Base-by-base conservation (phyloP, 2,329 filamentous ascomycete species). In the Pseudogymnoascus sp. region DNA sequence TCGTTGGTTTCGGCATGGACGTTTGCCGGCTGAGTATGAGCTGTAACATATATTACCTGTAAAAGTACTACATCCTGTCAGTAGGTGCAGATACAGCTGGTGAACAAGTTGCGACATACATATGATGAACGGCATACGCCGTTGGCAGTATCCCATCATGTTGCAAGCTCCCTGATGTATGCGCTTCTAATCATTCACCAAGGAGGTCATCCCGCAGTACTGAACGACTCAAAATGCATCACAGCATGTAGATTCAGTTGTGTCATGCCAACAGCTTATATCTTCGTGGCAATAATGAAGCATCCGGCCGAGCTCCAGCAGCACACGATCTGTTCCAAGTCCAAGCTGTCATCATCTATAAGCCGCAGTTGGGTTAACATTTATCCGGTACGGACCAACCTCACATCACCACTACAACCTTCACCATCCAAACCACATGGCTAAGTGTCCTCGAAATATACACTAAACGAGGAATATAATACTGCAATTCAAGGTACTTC, bases 71-170 rank as follows among this genome's bases (percentile, higher is more conserved):
- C 3, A 33, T 56, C 17, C 35, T 56, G 50, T 56, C 29, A 56
- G 50, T 56, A 19, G 29, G 50, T 56, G 50, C 15, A 21, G 50
- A 21, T 31, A 10, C 15, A 10, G 38, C 62, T 38, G 38, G 31
- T 59, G 33, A 26, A 37, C 53, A 65, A 29, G 29, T 53, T 53
- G 4, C 53, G 11, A 35, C 71, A 59, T 71, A 74, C 73, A 64
- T 61, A 73, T 65, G 38, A 74, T 68, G 50, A 72, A 68, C 67
- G 71, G 71, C 68, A 71, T 60, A 29, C 72, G 67, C 67, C 69
- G 70, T 65, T 65, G 69, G 44, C 66, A 66, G 61, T 64, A 65
- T 61, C 65, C 61, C 66, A 66, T 74, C 73, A 75, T 75, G 42
- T 44, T 72, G 69, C 62, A 59, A 62, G 40, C 40, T 62, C 19